Conservation (phyloP, 139 green algal species). For the Haematococcus lacustris region DNA sequence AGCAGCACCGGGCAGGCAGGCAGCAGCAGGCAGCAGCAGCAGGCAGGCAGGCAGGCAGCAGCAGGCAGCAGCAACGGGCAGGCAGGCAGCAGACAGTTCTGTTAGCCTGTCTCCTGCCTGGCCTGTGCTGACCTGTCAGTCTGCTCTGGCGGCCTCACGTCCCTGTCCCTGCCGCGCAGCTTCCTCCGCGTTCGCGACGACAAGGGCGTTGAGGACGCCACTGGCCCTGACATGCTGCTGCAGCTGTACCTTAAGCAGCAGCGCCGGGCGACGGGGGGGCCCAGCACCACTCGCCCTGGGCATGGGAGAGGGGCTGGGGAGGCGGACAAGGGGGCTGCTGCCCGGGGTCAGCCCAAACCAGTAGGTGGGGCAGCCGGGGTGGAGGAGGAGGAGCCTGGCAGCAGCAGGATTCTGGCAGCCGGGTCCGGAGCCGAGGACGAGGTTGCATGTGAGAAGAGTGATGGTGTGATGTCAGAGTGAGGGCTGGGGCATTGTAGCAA, state of each 20-base stretch:
- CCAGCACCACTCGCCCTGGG: too few species aligned
- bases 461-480: too few species aligned
- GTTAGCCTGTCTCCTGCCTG: not conserved
- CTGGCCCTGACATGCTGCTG: constrained; percentile 37
- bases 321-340: too few species aligned
- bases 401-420: too few species aligned
- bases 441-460: too few species aligned
- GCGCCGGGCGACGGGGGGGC: too few species aligned
- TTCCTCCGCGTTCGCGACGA: constrained; percentile 30
- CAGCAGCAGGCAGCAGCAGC: not conserved
- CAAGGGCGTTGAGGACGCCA: constrained; percentile 51
- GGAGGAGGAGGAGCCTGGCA: too few species aligned
- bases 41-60: not conserved
- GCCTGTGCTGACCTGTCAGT: not conserved
- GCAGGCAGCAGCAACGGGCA: not conserved
- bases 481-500: too few species aligned
- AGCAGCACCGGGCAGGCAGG: not conserved
- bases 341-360: too few species aligned
- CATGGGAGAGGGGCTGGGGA: too few species aligned
- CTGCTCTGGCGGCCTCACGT: not conserved
- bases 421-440: too few species aligned
- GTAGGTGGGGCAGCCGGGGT: too few species aligned
- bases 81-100: not conserved
- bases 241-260: constrained; percentile 34
- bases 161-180: not conserved